phyloP scores from a whole-genome alignment of 2,329 filamentous ascomycete species.

The Aspergillus quadricinctus region DNA sequence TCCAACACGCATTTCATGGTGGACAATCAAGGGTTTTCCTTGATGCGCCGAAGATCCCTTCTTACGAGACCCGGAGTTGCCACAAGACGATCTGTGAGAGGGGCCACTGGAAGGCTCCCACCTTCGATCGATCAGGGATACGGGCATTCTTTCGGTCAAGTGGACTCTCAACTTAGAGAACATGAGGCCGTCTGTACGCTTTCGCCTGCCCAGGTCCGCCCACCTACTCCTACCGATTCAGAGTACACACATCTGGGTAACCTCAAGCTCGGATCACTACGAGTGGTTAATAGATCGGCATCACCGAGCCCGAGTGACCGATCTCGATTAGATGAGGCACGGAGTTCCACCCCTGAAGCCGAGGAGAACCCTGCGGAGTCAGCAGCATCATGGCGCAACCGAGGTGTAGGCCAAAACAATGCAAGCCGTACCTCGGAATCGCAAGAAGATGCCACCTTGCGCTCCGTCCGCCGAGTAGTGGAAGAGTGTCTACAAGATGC shows the following conservation, averaged over 20 bases:
- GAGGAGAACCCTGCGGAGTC: not conserved
- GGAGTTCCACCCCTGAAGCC: constrained; percentile 9
- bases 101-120: constrained; percentile 16
- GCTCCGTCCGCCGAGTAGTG: not conserved
- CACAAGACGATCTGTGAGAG: constrained; percentile 30
- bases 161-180: not conserved
- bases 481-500: constrained; percentile 12
- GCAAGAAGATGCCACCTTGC: not conserved
- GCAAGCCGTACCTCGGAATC: not conserved
- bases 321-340: constrained; percentile 15
- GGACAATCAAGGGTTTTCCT: constrained; percentile 29
- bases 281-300: constrained; percentile 36
- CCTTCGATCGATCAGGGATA: constrained; percentile 23
- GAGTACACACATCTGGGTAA: constrained; percentile 39
- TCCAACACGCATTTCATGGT: constrained; percentile 32
- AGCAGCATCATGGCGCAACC: not conserved
- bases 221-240: constrained; percentile 25
- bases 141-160: constrained; percentile 7
- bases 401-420: not conserved
- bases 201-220: constrained; percentile 14
- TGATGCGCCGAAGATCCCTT: constrained; percentile 36
- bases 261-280: constrained; percentile 37
- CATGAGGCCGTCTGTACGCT: constrained; percentile 11
- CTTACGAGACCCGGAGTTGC: constrained; percentile 32
- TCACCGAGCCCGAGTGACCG: constrained; percentile 37